Conservation (phyloP, 1,284 basidiomycete species). For the Cystobasidium slooffiae region DNA sequence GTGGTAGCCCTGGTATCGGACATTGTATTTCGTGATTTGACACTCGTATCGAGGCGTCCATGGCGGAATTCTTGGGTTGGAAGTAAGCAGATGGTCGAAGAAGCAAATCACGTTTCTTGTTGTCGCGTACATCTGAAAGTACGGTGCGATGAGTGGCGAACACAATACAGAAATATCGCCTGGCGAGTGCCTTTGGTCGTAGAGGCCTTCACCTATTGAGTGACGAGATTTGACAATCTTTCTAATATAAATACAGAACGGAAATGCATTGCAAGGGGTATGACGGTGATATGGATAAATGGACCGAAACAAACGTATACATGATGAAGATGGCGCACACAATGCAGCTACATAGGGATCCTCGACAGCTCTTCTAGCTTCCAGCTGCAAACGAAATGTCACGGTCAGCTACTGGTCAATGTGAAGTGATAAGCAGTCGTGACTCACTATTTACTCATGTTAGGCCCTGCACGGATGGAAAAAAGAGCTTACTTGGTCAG, state of each 20-base stretch:
- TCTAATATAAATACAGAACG: too few relatives aligned
- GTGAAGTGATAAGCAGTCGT: neutral
- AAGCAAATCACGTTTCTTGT: too few relatives aligned
- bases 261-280: too few relatives aligned
- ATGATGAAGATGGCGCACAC: neutral
- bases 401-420: too few relatives aligned
- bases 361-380: slow-evolving; percentile 20
- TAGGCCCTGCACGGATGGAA: slow-evolving; percentile 1
- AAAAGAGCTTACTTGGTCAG: neutral
- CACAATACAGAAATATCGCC: too few relatives aligned
- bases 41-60: slow-evolving; percentile 16
- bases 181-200: too few relatives aligned
- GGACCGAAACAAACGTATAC: neutral
- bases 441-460: slow-evolving; percentile 36
- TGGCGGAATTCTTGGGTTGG: neutral
- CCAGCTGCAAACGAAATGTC: neutral
- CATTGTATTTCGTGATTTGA: slow-evolving; percentile 17
- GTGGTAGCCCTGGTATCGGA: slow-evolving; percentile 28
- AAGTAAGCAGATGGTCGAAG: too few relatives aligned
- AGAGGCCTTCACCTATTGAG: too few relatives aligned
- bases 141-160: too few relatives aligned
- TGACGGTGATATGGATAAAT: too few relatives aligned
- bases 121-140: too few relatives aligned
- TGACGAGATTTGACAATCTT: too few relatives aligned
- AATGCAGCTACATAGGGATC: slow-evolving; percentile 18